These are phyloP conservation scores for Juncus inflexus DNA, from an alignment of 176 grass and related monocot genomes.

Conservation along the genomic window DNA sequence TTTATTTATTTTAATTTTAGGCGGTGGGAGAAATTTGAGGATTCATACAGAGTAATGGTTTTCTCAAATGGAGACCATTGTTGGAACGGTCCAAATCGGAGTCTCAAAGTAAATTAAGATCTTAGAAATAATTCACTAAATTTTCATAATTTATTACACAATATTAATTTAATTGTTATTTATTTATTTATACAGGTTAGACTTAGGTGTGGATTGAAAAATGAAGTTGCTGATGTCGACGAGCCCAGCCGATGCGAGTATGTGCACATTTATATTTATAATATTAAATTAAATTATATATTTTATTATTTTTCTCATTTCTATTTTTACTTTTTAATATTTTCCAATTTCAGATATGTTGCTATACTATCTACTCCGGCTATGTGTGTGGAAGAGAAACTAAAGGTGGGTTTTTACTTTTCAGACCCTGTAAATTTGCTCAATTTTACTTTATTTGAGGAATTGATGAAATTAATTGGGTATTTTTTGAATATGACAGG, in stretches of 20 bases:
- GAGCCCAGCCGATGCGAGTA: slow-evolving; percentile 99
- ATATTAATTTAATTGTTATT: background rate
- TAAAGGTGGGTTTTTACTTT: slow-evolving; percentile 49
- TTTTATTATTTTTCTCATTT: background rate
- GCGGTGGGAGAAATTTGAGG: slow-evolving; percentile 95
- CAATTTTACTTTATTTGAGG: background rate
- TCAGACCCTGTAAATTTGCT: background rate
- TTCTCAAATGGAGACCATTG: slow-evolving; percentile 85
- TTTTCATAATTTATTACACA: background rate
- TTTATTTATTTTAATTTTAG: slow-evolving; percentile 36
- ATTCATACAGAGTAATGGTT: slow-evolving; percentile 71
- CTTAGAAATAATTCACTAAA: no score
- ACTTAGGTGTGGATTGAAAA: slow-evolving; percentile 79
- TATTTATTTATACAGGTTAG: slow-evolving; percentile 50
- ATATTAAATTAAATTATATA: slow-evolving; percentile 12
- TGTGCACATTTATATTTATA: slow-evolving; percentile 16
- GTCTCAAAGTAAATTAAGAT: slow-evolving; percentile 57
- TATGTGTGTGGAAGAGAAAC: slow-evolving; percentile 61
- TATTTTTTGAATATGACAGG: slow-evolving; percentile 43
- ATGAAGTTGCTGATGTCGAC: slow-evolving; percentile 73
- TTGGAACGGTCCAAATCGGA: slow-evolving; percentile 96
- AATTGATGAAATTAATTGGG: slow-evolving; percentile 23
- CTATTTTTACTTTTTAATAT: slow-evolving; percentile 14
- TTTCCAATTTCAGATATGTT: slow-evolving; percentile 52
- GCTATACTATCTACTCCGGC: slow-evolving; percentile 77